Evolutionary conservation across 352 stramenopile species (phyloP).

Genomic region (Thalassiosira sp.): DNA sequence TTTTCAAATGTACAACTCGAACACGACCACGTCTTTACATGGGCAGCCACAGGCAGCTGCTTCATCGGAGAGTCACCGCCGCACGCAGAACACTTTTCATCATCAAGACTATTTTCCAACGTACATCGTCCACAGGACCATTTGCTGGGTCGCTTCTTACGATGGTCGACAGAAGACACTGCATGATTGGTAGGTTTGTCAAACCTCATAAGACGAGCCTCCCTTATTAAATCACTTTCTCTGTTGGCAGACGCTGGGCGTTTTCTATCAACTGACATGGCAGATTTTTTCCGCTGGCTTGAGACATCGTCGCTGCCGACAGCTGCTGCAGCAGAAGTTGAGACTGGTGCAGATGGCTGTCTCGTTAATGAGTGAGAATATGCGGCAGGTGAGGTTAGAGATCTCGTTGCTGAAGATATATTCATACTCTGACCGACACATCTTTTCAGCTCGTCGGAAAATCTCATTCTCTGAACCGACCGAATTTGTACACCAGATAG

Average conservation of each 20-base stretch:
- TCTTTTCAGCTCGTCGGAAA: constrained; percentile 31
- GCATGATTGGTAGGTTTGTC: constrained; percentile 7
- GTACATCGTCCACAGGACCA: constrained; percentile 35
- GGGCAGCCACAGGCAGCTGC: not conserved
- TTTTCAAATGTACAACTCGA: constrained; percentile 39
- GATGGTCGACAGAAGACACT: constrained; percentile 3
- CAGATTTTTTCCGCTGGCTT: constrained; percentile 3
- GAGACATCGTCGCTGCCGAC: constrained; percentile 1
- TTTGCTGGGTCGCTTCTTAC: not conserved
- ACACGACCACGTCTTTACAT: constrained; percentile 14
- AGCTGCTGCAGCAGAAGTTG: not conserved
- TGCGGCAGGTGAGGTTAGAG: not conserved
- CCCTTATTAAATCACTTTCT: constrained; percentile 25
- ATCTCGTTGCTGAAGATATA: not conserved
- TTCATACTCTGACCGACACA: constrained; percentile 5
- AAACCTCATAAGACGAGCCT: constrained; percentile 45
- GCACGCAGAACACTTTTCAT: constrained; percentile 26
- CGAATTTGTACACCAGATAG: constrained; percentile 35
- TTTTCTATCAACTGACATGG: constrained; percentile 9
- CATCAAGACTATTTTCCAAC: constrained; percentile 24
- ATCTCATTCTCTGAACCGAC: constrained; percentile 32
- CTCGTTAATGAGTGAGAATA: constrained; percentile 2
- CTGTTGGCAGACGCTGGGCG: constrained; percentile 14
- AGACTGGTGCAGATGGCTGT: not conserved
- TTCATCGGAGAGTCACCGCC: constrained; percentile 2